A percentile compares a stretch with the other conserved stretches of the same genome.
These are phyloP conservation scores for Sporisorium graminicola DNA, from an alignment of 1,284 basidiomycete species.

Conservation along the genomic window DNA sequence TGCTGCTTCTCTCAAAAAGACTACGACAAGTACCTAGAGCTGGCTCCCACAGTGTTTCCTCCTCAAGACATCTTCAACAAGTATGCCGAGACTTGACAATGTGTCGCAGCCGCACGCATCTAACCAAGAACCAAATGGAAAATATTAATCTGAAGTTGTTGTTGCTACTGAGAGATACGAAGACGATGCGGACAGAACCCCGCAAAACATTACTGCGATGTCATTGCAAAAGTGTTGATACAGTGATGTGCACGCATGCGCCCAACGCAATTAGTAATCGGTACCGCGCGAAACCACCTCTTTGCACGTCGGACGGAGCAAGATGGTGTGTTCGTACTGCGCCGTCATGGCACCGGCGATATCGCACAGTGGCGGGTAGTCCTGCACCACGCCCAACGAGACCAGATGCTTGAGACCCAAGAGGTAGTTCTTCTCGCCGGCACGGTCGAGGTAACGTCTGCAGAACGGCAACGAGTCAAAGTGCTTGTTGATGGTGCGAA, in stretches of 20 bases:
- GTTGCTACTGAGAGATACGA: background rate
- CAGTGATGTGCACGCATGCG: too few relatives aligned
- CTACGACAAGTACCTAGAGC: slow-evolving; percentile 33
- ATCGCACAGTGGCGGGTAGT: slow-evolving; percentile 94
- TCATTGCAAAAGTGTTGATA: background rate
- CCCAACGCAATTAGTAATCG: slow-evolving; percentile 77
- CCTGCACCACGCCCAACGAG: slow-evolving; percentile 85
- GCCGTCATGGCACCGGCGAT: slow-evolving; percentile 66
- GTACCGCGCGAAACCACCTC: slow-evolving; percentile 95
- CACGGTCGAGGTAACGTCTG: slow-evolving; percentile 83
- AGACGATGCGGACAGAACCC: background rate
- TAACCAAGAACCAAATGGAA: background rate
- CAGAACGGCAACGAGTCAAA: slow-evolving; percentile 98
- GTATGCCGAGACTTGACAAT: slow-evolving; percentile 18
- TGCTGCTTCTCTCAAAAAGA: slow-evolving; percentile 61
- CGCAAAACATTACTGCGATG: background rate
- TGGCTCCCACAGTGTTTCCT: slow-evolving; percentile 33
- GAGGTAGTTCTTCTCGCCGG: slow-evolving; percentile 94
- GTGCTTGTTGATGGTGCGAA: slow-evolving; percentile 89
- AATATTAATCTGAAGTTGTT: too few relatives aligned
- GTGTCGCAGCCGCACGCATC: background rate
- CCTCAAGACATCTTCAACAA: slow-evolving; percentile 32
- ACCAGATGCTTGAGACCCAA: slow-evolving; percentile 90
- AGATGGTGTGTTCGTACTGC: slow-evolving; percentile 68
- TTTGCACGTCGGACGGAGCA: slow-evolving; percentile 66